Percentiles rank a stretch among this genome's conserved stretches.
These are phyloP conservation scores for Plasmodium coatneyi DNA, from an alignment of 169 alveolate genomes.

Conservation along the genomic window DNA sequence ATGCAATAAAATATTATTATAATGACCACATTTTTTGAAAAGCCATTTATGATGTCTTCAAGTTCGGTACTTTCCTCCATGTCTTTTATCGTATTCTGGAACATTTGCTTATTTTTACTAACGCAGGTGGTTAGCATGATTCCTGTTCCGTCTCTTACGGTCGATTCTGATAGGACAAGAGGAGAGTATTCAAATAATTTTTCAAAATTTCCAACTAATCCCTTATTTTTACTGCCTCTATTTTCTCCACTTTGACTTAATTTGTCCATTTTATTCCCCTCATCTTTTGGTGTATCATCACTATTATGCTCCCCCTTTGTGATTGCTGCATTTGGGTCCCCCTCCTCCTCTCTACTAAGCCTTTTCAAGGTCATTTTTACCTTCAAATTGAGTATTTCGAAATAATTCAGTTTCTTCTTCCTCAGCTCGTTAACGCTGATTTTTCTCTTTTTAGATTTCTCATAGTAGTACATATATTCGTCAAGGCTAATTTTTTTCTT, in stretches of 20 bases:
- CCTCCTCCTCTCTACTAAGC: not conserved
- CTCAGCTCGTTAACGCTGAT: conserved; percentile 21
- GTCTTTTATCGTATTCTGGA: conserved; percentile 25
- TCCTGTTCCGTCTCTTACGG: conserved; percentile 25
- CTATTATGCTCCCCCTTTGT: not conserved
- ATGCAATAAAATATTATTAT: conserved; percentile 43
- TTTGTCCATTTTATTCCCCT: not conserved
- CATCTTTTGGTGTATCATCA: not conserved
- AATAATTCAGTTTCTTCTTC: conserved; percentile 28
- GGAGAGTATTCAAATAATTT: conserved; percentile 37
- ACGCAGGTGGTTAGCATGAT: conserved; percentile 61
- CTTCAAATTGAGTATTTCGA: conserved; percentile 30
- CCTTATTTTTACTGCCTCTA: not conserved
- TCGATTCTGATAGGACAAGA: conserved; percentile 26
- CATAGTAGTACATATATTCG: conserved; percentile 44
- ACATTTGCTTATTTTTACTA: conserved; percentile 70
- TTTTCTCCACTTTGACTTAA: not conserved
- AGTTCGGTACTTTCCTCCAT: conserved; percentile 24
- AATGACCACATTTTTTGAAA: conserved; percentile 48
- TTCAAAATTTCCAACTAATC: not conserved
- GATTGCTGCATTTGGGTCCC: not conserved
- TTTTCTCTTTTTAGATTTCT: conserved; percentile 15
- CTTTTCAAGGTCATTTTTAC: not conserved
- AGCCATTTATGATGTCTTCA: conserved; percentile 37
- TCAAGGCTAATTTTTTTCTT: conserved; percentile 44